A percentile compares a stretch with the other conserved stretches of the same genome.
Conservation (phyloP, 2,329 filamentous ascomycete genomes). For the Penicillium sp. region DNA sequence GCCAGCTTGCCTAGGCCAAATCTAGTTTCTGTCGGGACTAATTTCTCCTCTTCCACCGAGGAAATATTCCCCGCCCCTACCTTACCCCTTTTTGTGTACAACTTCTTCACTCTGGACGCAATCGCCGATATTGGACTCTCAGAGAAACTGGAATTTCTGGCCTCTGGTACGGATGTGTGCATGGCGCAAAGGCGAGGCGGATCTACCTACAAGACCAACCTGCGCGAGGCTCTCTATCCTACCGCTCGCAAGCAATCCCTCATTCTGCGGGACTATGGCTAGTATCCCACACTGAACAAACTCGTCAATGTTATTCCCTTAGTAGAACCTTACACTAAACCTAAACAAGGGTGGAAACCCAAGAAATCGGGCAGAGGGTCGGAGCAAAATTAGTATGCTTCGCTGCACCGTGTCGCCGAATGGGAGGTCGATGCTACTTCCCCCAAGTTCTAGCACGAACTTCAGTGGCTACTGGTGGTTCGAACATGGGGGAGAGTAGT, state of each 20-base stretch:
- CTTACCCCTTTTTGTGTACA: constrained; percentile 26
- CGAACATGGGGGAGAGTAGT: too few species aligned
- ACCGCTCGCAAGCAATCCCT: constrained; percentile 50
- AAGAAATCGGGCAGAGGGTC: too few species aligned
- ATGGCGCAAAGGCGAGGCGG: constrained; percentile 46
- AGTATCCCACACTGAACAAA: too few species aligned
- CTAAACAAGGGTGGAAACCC: too few species aligned
- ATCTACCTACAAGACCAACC: constrained; percentile 43
- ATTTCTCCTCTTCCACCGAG: constrained; percentile 5
- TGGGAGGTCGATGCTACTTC: too few species aligned
- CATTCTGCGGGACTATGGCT: too few species aligned
- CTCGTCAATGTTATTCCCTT: too few species aligned
- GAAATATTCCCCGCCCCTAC: constrained; percentile 21
- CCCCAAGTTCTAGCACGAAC: too few species aligned
- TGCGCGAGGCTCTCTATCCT: constrained; percentile 51
- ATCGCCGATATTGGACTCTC: constrained; percentile 55
- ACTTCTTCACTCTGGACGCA: constrained; percentile 54
- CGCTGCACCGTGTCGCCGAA: too few species aligned
- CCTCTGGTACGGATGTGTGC: constrained; percentile 46
- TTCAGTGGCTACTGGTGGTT: too few species aligned
- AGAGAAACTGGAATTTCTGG: constrained; percentile 51
- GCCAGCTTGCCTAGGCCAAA: not conserved
- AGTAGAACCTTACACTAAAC: too few species aligned
- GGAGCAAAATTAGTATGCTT: too few species aligned
- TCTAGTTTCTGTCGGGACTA: constrained; percentile 1